phyloP scores from a whole-genome alignment of 495 filamentous ascomycete genomes.

The Astrocystis sublimbata region DNA sequence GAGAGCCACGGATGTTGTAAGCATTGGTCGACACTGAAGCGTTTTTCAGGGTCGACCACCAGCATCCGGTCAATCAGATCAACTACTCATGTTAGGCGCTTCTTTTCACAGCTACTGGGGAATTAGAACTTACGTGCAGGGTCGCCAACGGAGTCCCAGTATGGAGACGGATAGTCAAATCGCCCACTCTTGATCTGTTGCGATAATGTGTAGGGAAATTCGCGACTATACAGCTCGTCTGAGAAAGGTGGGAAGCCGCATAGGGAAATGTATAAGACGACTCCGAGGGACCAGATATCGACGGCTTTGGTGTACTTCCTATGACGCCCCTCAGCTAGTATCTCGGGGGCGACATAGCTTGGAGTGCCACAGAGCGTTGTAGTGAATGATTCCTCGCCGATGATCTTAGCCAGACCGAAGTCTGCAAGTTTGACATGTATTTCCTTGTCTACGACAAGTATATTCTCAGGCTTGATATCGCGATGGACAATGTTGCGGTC shows the following conservation, averaged over 20 bases:
- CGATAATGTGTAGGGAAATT: conserved; percentile 78
- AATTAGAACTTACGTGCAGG: conserved; percentile 57
- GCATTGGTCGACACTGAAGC: conserved; percentile 87
- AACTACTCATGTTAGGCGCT: conserved; percentile 45
- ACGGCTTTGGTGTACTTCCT: conserved; percentile 93
- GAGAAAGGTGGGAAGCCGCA: conserved; percentile 98
- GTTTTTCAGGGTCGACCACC: conserved; percentile 75
- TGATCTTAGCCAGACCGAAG: conserved; percentile 97
- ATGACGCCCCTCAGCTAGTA: conserved; percentile 72
- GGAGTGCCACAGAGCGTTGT: conserved; percentile 97
- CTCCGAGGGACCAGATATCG: conserved; percentile 95
- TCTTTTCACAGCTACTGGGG: neutral
- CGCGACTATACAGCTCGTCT: conserved; percentile 83
- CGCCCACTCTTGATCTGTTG: conserved; percentile 87
- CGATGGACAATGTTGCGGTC: conserved; percentile 97
- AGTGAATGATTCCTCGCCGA: conserved; percentile 97
- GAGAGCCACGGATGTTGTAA: conserved; percentile 90
- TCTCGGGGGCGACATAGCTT: conserved; percentile 95
- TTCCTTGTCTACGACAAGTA: conserved; percentile 80
- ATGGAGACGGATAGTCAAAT: conserved; percentile 95
- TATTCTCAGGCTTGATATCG: conserved; percentile 99
- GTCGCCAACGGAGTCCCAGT: conserved; percentile 94
- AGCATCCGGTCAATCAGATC: conserved; percentile 97
- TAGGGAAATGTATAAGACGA: conserved; percentile 98
- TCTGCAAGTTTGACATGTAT: conserved; percentile 91